Conservation (phyloP, 768 basidiomycete genomes). For the Terana coerulea region DNA sequence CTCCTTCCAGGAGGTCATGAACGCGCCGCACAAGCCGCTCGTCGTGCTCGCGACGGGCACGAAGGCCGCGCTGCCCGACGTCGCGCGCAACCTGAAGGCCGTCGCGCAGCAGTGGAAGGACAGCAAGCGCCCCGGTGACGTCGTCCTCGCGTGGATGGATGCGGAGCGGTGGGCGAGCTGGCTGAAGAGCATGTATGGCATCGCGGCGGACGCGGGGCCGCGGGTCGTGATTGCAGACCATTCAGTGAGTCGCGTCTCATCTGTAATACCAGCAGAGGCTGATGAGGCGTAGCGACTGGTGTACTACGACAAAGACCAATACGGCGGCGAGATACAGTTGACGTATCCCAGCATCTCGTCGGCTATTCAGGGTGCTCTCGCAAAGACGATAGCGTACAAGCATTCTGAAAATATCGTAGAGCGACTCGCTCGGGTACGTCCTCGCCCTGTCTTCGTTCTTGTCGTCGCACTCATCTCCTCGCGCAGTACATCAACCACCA, state of each 20-base stretch:
- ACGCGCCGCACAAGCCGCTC: conserved; percentile 66
- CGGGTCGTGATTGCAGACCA: conserved; percentile 79
- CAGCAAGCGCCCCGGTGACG: conserved; percentile 38
- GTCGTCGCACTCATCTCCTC: not conserved
- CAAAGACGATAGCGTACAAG: conserved; percentile 45
- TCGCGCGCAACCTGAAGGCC: conserved; percentile 50
- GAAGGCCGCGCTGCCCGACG: conserved; percentile 15
- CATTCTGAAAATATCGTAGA: conserved; percentile 73
- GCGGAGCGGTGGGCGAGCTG: conserved; percentile 78
- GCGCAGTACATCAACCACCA: conserved; percentile 31
- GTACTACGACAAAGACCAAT: conserved; percentile 71
- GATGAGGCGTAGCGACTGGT: conserved; percentile 48
- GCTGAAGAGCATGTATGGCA: conserved; percentile 90
- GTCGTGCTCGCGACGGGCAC: conserved; percentile 71
- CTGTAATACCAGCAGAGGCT: not conserved
- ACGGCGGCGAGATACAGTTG: conserved; percentile 52
- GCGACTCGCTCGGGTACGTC: conserved; percentile 56
- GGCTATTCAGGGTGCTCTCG: conserved; percentile 63
- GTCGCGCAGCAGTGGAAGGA: conserved; percentile 50
- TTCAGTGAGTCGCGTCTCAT: conserved; percentile 43
- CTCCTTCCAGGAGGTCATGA: conserved; percentile 85
- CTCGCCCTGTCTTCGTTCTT: conserved; percentile 9
- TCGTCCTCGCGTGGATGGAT: conserved; percentile 92
- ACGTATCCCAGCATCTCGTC: conserved; percentile 57
- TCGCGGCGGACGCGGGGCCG: conserved; percentile 33